phyloP scores from a whole-genome alignment of 1,139 yeast genomes.

The Blastobotrys buckinghamii region DNA sequence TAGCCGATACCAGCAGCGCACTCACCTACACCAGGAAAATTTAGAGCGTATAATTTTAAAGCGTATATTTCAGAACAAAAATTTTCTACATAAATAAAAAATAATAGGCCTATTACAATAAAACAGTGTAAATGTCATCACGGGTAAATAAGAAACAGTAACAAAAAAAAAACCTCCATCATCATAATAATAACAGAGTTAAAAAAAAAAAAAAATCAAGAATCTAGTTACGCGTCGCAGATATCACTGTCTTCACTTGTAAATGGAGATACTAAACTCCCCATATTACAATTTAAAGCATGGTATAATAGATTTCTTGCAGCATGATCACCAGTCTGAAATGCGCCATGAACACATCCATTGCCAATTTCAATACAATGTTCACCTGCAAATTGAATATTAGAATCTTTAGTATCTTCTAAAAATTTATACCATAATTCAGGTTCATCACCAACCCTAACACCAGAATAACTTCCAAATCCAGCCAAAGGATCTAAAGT shows the following conservation, averaged over 20 bases:
- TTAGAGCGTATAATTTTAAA: too few species aligned
- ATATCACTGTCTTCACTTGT: not conserved
- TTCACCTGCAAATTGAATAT: constrained; percentile 74
- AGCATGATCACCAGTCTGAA: constrained; percentile 49
- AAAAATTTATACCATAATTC: constrained; percentile 53
- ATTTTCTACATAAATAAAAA: too few species aligned
- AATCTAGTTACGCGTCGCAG: not conserved
- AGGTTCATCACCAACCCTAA: constrained; percentile 50
- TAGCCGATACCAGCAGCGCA: too few species aligned
- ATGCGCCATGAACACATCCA: constrained; percentile 85
- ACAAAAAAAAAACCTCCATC: not conserved
- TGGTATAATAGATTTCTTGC: constrained; percentile 6
- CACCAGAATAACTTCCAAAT: constrained; percentile 66
- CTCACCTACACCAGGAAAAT: too few species aligned
- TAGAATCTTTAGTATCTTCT: constrained; percentile 34
- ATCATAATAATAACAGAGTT: not conserved
- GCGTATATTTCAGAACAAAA: too few species aligned
- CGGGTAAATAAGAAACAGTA: too few species aligned
- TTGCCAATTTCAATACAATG: constrained; percentile 69
- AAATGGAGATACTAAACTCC: not conserved
- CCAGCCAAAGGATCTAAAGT: constrained; percentile 59
- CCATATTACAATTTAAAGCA: not conserved
- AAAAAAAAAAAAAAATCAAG: not conserved
- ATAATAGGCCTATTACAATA: too few species aligned
- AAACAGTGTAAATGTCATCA: too few species aligned